Conservation (phyloP, 371 early-diverging fungal species). For the Lichtheimia hyalospora region DNA sequence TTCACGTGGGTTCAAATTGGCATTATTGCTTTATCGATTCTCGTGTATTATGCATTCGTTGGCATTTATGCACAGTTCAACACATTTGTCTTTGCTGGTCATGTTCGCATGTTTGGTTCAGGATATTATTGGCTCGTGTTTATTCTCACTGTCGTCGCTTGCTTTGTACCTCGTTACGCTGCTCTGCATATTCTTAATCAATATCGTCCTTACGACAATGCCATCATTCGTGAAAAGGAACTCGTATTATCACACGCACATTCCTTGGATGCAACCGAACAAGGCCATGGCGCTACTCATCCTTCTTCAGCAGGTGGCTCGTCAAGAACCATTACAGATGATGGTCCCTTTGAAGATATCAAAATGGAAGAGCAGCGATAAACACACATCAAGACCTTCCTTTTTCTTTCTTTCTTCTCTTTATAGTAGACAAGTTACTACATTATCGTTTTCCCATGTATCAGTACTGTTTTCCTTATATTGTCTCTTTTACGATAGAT, state of each 20-base stretch:
- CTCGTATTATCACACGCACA: constrained; percentile 22
- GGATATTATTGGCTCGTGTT: constrained; percentile 52
- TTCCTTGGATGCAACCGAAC: neutral
- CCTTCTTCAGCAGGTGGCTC: neutral
- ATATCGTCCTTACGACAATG: constrained; percentile 62
- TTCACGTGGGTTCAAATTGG: constrained; percentile 77
- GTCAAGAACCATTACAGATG: neutral
- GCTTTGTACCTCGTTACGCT: constrained; percentile 50
- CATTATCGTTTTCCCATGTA: too few species aligned
- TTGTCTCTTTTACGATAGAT: constrained; percentile 1
- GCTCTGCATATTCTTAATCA: constrained; percentile 47
- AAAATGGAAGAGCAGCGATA: constrained; percentile 2
- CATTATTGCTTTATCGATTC: constrained; percentile 58
- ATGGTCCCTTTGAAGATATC: neutral
- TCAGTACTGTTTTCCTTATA: too few species aligned
- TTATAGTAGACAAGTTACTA: too few species aligned
- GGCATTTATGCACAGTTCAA: constrained; percentile 45
- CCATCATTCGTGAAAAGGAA: constrained; percentile 62
- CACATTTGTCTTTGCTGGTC: constrained; percentile 42
- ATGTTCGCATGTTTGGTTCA: constrained; percentile 45
- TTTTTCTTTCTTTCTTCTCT: too few species aligned
- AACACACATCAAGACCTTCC: neutral
- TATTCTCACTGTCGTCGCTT: constrained; percentile 46
- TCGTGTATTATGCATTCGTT: constrained; percentile 49
- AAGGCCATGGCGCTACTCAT: neutral